Conservation (phyloP, 2,329 filamentous ascomycete species). For the Blastomyces gilchristii region DNA sequence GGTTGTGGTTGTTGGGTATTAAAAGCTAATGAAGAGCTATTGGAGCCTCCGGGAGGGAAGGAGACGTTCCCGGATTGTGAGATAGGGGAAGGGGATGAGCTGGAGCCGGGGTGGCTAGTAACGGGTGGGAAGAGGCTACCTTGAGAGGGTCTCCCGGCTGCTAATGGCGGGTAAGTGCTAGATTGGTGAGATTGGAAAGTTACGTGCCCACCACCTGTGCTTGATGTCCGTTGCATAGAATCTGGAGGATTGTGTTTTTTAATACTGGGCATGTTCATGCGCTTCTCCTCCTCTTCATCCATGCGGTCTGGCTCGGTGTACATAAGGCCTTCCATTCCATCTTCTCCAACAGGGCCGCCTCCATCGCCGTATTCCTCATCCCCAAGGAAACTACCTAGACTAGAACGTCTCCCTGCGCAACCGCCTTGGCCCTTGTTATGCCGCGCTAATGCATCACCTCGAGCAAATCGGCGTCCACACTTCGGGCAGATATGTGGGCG, state of each 20-base stretch:
- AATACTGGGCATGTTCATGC: slow-evolving; percentile 54
- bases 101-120: slow-evolving; percentile 46
- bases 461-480: slow-evolving; percentile 87
- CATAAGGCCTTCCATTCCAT: slow-evolving; percentile 54
- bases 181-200: slow-evolving; percentile 55
- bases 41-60: slow-evolving; percentile 29
- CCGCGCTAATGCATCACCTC: slow-evolving; percentile 85
- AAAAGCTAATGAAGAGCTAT: slow-evolving; percentile 30
- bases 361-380: slow-evolving; percentile 56
- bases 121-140: slow-evolving; percentile 55
- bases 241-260: slow-evolving; percentile 56
- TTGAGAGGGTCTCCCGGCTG: slow-evolving; percentile 40
- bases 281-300: slow-evolving; percentile 41
- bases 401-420: slow-evolving; percentile 82
- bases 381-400: slow-evolving; percentile 69
- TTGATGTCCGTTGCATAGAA: slow-evolving; percentile 40
- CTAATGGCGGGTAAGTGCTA: slow-evolving; percentile 68
- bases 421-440: slow-evolving; percentile 94
- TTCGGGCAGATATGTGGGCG: slow-evolving; percentile 90
- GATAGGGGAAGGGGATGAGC: slow-evolving; percentile 47
- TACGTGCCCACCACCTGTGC: slow-evolving; percentile 25
- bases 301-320: slow-evolving; percentile 45
- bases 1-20: slow-evolving; percentile 16
- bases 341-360: slow-evolving; percentile 40
- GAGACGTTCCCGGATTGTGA: slow-evolving; percentile 32